Conservation (phyloP, 2,329 filamentous ascomycete species). For the Ophiosphaerella korrae region DNA sequence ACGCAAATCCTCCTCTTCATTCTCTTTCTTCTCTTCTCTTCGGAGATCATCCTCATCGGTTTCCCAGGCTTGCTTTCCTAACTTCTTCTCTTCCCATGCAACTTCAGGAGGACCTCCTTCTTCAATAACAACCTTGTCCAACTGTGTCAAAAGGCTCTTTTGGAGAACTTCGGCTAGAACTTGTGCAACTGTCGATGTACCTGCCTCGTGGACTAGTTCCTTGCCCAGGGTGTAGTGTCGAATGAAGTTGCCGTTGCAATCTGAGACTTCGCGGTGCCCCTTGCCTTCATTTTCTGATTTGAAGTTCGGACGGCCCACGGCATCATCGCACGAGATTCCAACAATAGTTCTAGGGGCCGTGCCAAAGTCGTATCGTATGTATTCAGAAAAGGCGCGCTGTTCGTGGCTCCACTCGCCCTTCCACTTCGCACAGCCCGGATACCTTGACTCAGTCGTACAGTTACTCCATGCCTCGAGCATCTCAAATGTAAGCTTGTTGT, state of each 20-base stretch:
- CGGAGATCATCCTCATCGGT: too few relatives aligned
- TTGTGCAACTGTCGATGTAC: too few relatives aligned
- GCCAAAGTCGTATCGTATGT: slow-evolving; percentile 39
- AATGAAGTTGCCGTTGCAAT: slow-evolving; percentile 36
- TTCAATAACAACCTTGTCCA: too few relatives aligned
- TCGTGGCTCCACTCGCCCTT: too few relatives aligned
- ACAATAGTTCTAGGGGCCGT: slow-evolving; percentile 26
- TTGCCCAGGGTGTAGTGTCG: slow-evolving; percentile 20
- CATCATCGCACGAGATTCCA: slow-evolving; percentile 41
- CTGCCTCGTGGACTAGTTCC: too few relatives aligned
- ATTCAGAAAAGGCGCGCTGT: too few relatives aligned
- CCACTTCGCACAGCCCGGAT: slow-evolving; percentile 33
- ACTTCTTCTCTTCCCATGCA: too few relatives aligned
- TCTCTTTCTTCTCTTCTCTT: too few relatives aligned
- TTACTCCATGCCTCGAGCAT: slow-evolving; percentile 38
- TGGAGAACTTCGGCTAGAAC: too few relatives aligned
- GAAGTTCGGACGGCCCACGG: slow-evolving; percentile 38
- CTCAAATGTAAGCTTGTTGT: slow-evolving; percentile 24
- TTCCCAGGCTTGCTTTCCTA: too few relatives aligned
- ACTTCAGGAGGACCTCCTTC: too few relatives aligned
- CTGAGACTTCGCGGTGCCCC: slow-evolving; percentile 11
- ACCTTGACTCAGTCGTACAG: slow-evolving; percentile 33
- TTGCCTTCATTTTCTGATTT: slow-evolving; percentile 9
- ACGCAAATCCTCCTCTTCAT: not conserved
- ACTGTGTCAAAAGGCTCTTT: too few relatives aligned